A percentile compares a stretch with the other conserved stretches of the same genome.
These are phyloP conservation scores for Hypoxylon sp. DNA, from an alignment of 2,329 filamentous ascomycete genomes.

Conservation along the genomic window DNA sequence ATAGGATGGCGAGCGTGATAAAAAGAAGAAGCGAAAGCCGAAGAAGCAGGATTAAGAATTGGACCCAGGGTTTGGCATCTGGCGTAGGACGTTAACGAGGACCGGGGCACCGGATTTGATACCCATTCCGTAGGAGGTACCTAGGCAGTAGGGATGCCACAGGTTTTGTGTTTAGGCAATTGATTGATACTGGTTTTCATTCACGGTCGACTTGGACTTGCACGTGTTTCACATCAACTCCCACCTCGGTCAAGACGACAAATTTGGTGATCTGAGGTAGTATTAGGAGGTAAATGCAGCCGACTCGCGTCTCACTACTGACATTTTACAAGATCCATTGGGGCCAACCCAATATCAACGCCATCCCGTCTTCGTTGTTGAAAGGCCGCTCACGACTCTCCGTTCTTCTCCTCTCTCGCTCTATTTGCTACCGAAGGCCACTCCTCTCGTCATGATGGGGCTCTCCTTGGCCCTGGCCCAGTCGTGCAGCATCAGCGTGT, in stretches of 20 bases:
- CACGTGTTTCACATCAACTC: neutral
- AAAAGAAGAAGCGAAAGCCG: constrained; percentile 2
- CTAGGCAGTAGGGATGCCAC: constrained; percentile 8
- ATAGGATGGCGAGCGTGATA: constrained; percentile 24
- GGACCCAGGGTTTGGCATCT: neutral
- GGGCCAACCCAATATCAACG: neutral
- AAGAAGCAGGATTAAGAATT: neutral
- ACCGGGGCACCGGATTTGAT: constrained; percentile 34
- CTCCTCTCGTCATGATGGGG: constrained; percentile 40
- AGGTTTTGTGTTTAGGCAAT: constrained; percentile 10
- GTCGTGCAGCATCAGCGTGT: constrained; percentile 57
- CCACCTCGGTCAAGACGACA: neutral
- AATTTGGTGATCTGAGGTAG: neutral
- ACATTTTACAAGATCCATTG: neutral
- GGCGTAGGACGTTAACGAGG: constrained; percentile 20
- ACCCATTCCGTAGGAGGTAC: constrained; percentile 36
- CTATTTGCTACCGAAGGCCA: constrained; percentile 29
- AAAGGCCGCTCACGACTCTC: neutral
- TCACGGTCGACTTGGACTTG: neutral
- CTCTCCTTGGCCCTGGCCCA: constrained; percentile 45
- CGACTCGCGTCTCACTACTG: neutral
- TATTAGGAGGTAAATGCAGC: neutral
- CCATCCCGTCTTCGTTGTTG: neutral
- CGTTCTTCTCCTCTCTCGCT: no score
- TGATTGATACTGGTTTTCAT: neutral